Percentiles rank a stretch among this genome's conserved stretches.
These are phyloP conservation scores for Rostrohypoxylon terebratum DNA, from an alignment of 495 filamentous ascomycete species.

Conservation along the genomic window DNA sequence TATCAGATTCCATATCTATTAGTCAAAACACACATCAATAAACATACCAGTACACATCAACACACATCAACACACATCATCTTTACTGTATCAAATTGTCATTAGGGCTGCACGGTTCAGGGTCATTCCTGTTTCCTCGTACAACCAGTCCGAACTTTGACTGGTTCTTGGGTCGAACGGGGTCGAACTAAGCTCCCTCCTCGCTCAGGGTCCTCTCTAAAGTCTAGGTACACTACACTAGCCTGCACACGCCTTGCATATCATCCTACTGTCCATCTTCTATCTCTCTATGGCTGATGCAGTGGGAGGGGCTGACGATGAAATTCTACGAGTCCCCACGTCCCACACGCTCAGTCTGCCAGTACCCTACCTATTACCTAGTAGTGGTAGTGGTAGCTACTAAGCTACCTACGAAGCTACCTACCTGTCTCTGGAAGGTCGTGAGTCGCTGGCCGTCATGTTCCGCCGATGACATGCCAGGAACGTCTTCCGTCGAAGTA, in stretches of 20 bases:
- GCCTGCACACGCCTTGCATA: conserved; percentile 8
- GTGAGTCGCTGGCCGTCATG: not conserved
- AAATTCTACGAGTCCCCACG: not conserved
- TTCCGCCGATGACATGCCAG: conserved; percentile 25
- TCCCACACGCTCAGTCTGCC: not conserved
- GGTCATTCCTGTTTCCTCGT: conserved; percentile 20
- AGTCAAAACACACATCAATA: conserved; percentile 5
- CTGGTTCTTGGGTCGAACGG: conserved; percentile 15
- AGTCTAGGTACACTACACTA: too few species aligned
- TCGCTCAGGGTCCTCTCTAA: conserved; percentile 25
- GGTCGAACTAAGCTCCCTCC: not conserved
- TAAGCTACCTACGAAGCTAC: not conserved
- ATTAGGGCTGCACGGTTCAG: conserved; percentile 12
- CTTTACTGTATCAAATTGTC: conserved; percentile 9
- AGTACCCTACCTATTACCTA: too few species aligned
- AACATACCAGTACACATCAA: not conserved
- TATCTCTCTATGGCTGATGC: too few species aligned
- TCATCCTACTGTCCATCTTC: not conserved
- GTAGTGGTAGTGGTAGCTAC: too few species aligned
- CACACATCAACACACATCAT: conserved; percentile 3
- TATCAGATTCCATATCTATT: conserved; percentile 1
- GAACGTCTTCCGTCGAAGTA: conserved; percentile 38
- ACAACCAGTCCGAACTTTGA: conserved; percentile 9
- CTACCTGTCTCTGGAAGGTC: conserved; percentile 39
- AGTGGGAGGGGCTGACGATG: conserved; percentile 21